Evolutionary conservation across 495 filamentous ascomycete genomes (phyloP), one percentile per base, ranked within the genome.

Genomic region (Cryomyces minteri): DNA sequence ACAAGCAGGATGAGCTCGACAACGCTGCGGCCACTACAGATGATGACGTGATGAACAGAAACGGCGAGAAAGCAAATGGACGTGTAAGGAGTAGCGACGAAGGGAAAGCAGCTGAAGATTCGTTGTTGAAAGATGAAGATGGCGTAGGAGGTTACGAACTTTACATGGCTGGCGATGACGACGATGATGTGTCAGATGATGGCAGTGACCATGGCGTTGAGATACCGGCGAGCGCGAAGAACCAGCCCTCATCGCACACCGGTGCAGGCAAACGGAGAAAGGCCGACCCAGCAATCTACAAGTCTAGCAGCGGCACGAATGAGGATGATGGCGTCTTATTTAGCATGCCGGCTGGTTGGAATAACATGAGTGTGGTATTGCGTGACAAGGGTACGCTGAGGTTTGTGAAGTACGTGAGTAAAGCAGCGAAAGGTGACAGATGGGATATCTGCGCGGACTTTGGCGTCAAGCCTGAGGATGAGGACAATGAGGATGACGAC

Each of bases 371-470:
- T 52, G 72, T 99, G 40, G 92, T 96, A 10, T 64, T 99, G 40
- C 73, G 92, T 40, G 90, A 99, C 57, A 73, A 71, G 43, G 87
- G 84, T 6, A 79, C 82, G 6, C 69, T 98, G 55, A 75, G 80
- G 63, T 96, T 96, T 58, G 86, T 95, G 56, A 99, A 96, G 69
- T 99, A 94, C 60, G 82, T 96, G 34, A 88, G 82, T 66, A 67
- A 65, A 11, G 70, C 64, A 32, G 88, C 90, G 4, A 73, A 73
- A 55, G 88, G 90, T 11, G 92, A 95, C 62, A 71, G 90, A 34
- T 99, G 88, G 88, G 90, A 99, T 67, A 64, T 95, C 31, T 73
- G 71, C 34, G 92, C 77, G 2, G 77, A 65, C 12, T 80, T 71
- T 58, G 72, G 71, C 45, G 76, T 82, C 12, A 48, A 38, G 12